These are phyloP conservation scores for Perilla frutescens DNA, from an alignment of 257 asterid genomes.

Conservation along the genomic window DNA sequence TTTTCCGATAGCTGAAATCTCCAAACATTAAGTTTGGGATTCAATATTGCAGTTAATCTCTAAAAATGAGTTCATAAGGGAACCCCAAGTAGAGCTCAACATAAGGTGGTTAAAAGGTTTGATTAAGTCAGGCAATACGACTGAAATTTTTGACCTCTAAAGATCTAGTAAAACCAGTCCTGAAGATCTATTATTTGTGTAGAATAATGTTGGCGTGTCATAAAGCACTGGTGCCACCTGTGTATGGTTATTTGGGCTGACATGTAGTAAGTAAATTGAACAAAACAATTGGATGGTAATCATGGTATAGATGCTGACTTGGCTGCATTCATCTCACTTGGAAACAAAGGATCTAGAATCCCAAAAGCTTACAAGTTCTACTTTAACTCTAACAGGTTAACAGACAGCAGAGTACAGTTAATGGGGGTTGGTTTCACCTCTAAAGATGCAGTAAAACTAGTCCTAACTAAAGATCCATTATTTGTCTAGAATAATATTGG, in stretches of 20 bases:
- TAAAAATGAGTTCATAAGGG: constrained; percentile 20
- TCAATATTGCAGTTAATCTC: constrained; percentile 9
- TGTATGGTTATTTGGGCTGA: background rate
- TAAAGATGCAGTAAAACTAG: constrained; percentile 2
- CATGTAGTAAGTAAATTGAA: background rate
- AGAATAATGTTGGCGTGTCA: constrained; percentile 9
- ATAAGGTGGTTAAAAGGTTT: constrained; percentile 23
- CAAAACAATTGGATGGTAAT: no score
- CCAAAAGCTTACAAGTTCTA: constrained; percentile 21
- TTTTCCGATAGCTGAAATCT: constrained; percentile 26
- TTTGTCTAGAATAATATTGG: constrained; percentile 3
- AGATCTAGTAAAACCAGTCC: constrained; percentile 10
- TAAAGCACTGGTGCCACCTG: background rate
- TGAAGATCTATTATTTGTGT: constrained; percentile 8
- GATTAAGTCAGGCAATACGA: constrained; percentile 18
- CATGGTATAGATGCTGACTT: no score
- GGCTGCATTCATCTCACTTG: no score
- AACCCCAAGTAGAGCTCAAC: constrained; percentile 20
- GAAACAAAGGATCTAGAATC: background rate
- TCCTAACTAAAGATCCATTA: constrained; percentile 16
- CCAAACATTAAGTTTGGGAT: constrained; percentile 18
- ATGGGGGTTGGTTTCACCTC: background rate
- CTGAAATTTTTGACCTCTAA: constrained; percentile 9
- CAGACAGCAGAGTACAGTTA: constrained; percentile 4
- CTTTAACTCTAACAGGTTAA: constrained; percentile 5